phyloP scores from a whole-genome alignment of 2,329 filamentous ascomycete species.

The Blastomyces emzantsi region DNA sequence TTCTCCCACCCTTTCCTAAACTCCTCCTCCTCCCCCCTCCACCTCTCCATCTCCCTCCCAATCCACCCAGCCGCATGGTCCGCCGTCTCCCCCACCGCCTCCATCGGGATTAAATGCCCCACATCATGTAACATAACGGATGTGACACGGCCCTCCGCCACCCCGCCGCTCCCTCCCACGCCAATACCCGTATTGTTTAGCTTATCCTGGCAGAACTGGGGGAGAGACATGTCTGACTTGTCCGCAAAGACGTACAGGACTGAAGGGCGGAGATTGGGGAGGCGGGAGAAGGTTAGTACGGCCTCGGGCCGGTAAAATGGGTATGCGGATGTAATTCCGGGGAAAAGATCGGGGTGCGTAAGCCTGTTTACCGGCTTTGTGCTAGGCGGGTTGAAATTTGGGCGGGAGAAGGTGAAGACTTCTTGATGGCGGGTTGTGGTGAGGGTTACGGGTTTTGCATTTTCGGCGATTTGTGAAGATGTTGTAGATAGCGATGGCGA shows the following conservation, averaged over 20 bases:
- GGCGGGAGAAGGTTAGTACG: constrained; percentile 29
- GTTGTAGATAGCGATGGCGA: constrained; percentile 57
- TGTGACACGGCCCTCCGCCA: constrained; percentile 58
- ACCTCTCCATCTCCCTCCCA: constrained; percentile 46
- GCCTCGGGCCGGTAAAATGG: constrained; percentile 41
- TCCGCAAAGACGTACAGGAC: constrained; percentile 40
- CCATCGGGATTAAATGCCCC: constrained; percentile 80
- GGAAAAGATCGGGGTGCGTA: constrained; percentile 41
- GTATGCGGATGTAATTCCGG: constrained; percentile 22
- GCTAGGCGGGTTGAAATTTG: constrained; percentile 46
- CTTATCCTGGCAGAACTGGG: constrained; percentile 34
- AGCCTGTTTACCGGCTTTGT: constrained; percentile 29
- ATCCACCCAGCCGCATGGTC: constrained; percentile 50
- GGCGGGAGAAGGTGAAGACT: constrained; percentile 48
- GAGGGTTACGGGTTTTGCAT: constrained; percentile 50
- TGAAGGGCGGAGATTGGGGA: constrained; percentile 38
- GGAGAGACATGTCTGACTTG: constrained; percentile 34
- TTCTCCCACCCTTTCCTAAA: constrained; percentile 49
- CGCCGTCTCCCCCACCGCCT: constrained; percentile 60
- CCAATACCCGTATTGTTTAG: constrained; percentile 33
- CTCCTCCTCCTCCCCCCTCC: constrained; percentile 48
- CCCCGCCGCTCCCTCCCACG: constrained; percentile 42
- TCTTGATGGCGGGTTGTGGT: constrained; percentile 82
- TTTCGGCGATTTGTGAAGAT: constrained; percentile 47
- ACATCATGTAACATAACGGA: constrained; percentile 54